These are phyloP conservation scores for Colletotrichum sp. DNA, from an alignment of 2,329 filamentous ascomycete genomes.

Conservation along the genomic window DNA sequence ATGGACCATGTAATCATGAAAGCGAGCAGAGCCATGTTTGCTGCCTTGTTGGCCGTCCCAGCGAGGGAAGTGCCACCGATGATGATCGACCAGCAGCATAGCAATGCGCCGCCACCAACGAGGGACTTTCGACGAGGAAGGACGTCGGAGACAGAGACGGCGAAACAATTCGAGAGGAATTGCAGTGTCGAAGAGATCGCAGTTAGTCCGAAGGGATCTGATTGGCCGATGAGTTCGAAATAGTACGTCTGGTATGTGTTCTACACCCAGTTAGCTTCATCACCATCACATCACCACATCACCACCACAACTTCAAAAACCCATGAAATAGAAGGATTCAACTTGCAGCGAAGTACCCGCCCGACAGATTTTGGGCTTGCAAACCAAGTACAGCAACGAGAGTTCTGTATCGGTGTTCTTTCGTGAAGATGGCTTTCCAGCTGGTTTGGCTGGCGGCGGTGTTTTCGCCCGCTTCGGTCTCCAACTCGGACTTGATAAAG, in stretches of 20 bases:
- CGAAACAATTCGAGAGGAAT: neutral
- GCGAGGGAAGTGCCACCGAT: neutral
- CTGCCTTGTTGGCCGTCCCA: conserved; percentile 7
- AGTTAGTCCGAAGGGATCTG: conserved; percentile 31
- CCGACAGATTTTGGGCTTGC: conserved; percentile 33
- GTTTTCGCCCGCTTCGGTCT: conserved; percentile 26
- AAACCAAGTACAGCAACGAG: conserved; percentile 30
- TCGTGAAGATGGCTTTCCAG: conserved; percentile 33
- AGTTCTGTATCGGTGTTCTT: conserved; percentile 29
- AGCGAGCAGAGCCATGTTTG: conserved; percentile 29
- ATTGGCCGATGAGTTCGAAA: conserved; percentile 33
- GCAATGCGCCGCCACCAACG: neutral
- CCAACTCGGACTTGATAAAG: conserved; percentile 31
- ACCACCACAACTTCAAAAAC: neutral
- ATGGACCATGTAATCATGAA: conserved; percentile 36
- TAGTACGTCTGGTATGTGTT: conserved; percentile 35
- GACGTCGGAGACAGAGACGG: neutral
- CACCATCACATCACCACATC: too few species aligned
- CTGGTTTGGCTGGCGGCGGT: conserved; percentile 29
- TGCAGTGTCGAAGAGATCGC: conserved; percentile 26
- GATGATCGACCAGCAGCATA: neutral
- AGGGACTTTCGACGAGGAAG: neutral
- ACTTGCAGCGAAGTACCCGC: conserved; percentile 29
- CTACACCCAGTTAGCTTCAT: neutral
- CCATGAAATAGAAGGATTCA: rapidly evolving